These are phyloP conservation scores for Vigna nakashimae DNA, from an alignment of 306 rosid genomes.

Conservation along the genomic window DNA sequence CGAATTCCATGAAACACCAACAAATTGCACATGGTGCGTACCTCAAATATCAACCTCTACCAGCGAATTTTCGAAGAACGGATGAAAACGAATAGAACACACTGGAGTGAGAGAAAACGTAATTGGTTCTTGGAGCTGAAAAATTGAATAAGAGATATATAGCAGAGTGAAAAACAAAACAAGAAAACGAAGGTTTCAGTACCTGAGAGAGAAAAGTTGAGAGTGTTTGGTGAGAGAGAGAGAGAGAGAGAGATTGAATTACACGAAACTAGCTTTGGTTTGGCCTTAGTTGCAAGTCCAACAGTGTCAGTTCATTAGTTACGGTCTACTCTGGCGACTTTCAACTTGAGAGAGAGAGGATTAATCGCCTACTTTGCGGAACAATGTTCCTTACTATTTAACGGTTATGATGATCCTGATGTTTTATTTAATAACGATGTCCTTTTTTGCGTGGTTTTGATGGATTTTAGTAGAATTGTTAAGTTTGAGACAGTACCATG, in stretches of 20 bases:
- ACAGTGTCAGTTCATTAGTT: slow-evolving; percentile 32
- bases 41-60: not conserved
- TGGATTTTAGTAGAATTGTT: not conserved
- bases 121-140: not conserved
- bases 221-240: slow-evolving; percentile 48
- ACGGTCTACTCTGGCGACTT: slow-evolving; percentile 68
- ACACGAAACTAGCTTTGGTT: slow-evolving; percentile 14
- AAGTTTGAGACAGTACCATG: not conserved
- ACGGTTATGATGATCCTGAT: not conserved
- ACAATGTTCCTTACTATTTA: not conserved
- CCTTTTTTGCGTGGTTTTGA: not conserved
- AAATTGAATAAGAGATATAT: slow-evolving; percentile 2
- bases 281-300: slow-evolving; percentile 30
- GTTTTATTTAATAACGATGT: not conserved
- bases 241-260: slow-evolving; percentile 47
- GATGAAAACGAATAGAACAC: slow-evolving; percentile 18
- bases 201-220: slow-evolving; percentile 38
- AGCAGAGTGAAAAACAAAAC: slow-evolving; percentile 32
- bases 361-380: slow-evolving; percentile 40
- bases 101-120: slow-evolving; percentile 3
- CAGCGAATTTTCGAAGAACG: slow-evolving; percentile 3
- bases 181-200: slow-evolving; percentile 41
- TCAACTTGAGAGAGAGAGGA: not conserved
- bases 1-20: slow-evolving; percentile 33
- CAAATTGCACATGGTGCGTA: not conserved